Percentiles rank a stretch among this genome's conserved stretches.
Conservation (phyloP, 495 filamentous ascomycete species). For the Hamigera avellanea region DNA sequence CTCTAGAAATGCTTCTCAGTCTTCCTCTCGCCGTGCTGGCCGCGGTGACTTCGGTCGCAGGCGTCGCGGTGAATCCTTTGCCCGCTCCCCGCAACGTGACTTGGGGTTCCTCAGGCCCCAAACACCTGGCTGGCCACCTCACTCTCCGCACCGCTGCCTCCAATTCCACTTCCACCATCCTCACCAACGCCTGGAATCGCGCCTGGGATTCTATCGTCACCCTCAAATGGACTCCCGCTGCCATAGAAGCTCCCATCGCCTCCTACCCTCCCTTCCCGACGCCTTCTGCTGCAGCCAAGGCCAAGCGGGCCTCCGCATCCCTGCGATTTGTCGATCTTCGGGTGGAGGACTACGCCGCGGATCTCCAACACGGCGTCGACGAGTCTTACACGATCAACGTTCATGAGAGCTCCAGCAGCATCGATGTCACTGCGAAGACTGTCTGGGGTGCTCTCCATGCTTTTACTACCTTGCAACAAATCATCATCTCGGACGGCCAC, state of each 20-base stretch:
- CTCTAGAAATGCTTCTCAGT: no score
- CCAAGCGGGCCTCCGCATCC: constrained; percentile 19
- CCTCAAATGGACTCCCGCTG: constrained; percentile 41
- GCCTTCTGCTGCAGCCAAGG: constrained; percentile 13
- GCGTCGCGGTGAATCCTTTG: constrained; percentile 42
- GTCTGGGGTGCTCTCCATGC: constrained; percentile 46
- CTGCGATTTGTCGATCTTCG: constrained; percentile 26
- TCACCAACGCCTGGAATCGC: constrained; percentile 35
- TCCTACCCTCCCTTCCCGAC: constrained; percentile 37
- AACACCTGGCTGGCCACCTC: constrained; percentile 17
- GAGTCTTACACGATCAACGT: constrained; percentile 47
- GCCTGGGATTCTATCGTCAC: constrained; percentile 31
- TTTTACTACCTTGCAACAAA: constrained; percentile 45
- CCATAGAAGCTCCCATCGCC: constrained; percentile 36
- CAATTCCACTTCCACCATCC: constrained; percentile 16
- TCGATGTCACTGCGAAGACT: constrained; percentile 37
- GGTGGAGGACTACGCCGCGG: constrained; percentile 27
- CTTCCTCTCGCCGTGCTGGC: no score
- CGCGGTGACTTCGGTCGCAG: constrained; percentile 18
- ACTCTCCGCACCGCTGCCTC: constrained; percentile 9
- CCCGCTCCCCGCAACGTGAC: constrained; percentile 41
- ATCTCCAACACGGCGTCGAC: constrained; percentile 42
- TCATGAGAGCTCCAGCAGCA: constrained; percentile 13
- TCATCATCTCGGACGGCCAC: constrained; percentile 35
- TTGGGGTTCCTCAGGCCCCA: constrained; percentile 42